Base-by-base conservation (phyloP, 1,284 basidiomycete species). In the Testicularia cyperi region DNA sequence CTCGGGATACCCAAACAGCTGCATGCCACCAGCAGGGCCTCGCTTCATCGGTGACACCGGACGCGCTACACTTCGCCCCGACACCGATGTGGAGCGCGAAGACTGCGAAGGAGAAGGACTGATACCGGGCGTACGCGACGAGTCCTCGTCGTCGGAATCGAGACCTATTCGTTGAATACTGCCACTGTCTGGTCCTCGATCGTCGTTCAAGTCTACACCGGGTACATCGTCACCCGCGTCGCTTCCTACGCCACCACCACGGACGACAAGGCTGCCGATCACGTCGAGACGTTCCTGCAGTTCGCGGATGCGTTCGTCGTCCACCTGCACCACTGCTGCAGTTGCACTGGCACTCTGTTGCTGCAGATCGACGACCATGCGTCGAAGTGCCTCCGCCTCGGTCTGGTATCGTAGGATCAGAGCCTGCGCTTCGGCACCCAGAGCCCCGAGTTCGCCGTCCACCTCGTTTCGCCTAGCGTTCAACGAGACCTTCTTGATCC, bases 391-490 rank as follows among this genome's bases (percentile, higher is more conserved):
- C 22, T 63, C 61, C 15, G 70, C 70, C 26, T 75, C 72, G 8
- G 51, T 56, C 35, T 66, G 57, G 34, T 75, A 75, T 6, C 65
- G 44, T 29, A 67, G 32, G 8, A 75, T 53, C 3, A 75, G 44
- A 12, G 71, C 69, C 24, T 70, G 68, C 8, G 66, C 62, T 33
- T 73, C 70, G 9, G 65, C 55, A 0, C 61, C 63, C 1, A 64
- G 27, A n/a, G n/a, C n/a, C n/a, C n/a, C n/a, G n/a, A 60, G 28
- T 9, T 31, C 18, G 3, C 42, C 51, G 5, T 72, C 84, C 16
- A 96, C 82, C 78, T 96, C 92, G 77, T 91, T 92, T 82, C 89
- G 88, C 78, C 88, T 84, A 1, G 94, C 94, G 53, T 88, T 84
- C 25, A 97, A 80, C 77, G 87, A 76, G 15, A 82, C 80, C 64